Conservation (phyloP, 1,284 basidiomycete genomes). For the Tremellales sp. region DNA sequence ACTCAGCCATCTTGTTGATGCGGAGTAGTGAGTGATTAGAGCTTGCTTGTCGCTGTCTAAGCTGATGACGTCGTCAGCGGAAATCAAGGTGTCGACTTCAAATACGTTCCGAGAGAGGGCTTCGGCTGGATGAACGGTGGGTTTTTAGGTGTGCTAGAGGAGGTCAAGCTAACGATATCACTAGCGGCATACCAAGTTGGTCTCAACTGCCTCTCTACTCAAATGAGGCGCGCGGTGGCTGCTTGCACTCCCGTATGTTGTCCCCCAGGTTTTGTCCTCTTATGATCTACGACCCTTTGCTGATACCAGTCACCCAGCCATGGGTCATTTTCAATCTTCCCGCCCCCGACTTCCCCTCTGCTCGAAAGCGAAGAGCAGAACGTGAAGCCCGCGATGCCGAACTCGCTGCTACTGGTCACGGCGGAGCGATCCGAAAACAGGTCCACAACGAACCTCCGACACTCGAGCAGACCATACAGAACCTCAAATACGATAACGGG, state of each 20-base stretch:
- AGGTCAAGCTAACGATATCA: background rate
- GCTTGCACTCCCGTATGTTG: slow-evolving; percentile 57
- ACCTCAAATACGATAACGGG: slow-evolving; percentile 23
- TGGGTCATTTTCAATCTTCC: slow-evolving; percentile 47
- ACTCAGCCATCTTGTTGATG: slow-evolving; percentile 90
- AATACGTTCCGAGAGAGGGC: slow-evolving; percentile 91
- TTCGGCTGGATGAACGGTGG: slow-evolving; percentile 95
- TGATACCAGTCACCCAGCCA: slow-evolving; percentile 15
- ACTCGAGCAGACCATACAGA: slow-evolving; percentile 33
- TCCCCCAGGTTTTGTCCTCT: background rate
- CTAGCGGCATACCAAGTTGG: slow-evolving; percentile 90
- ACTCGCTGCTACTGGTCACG: slow-evolving; percentile 49
- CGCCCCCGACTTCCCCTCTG: slow-evolving; percentile 56
- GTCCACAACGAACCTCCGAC: slow-evolving; percentile 35
- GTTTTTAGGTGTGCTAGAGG: background rate
- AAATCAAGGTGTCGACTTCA: slow-evolving; percentile 96
- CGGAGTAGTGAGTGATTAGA: slow-evolving; percentile 64
- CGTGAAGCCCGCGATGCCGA: slow-evolving; percentile 54
- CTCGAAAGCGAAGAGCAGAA: slow-evolving; percentile 48
- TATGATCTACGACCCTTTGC: background rate
- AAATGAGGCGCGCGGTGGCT: slow-evolving; percentile 91
- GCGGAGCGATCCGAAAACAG: slow-evolving; percentile 30
- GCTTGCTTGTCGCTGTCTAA: background rate
- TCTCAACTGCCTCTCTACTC: slow-evolving; percentile 84
- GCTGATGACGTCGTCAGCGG: slow-evolving; percentile 51